Base-by-base conservation (phyloP, 768 basidiomycete genomes). In the Tephrocybe sp. region DNA sequence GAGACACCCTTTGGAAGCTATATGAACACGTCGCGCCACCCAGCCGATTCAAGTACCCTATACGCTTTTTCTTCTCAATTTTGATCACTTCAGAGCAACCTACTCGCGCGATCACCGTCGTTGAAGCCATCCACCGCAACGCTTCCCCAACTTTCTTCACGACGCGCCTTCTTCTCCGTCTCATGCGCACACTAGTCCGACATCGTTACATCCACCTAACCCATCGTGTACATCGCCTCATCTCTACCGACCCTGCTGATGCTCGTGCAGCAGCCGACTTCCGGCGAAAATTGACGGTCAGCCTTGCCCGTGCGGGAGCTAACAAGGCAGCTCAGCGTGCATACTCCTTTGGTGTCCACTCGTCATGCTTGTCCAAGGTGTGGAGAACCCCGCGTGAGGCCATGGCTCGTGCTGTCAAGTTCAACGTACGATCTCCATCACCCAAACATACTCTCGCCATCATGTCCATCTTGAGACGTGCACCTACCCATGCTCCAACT, bases 21-120 rank as follows among this genome's bases (percentile, higher is more conserved):
- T 83, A 78, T 50, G 38, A 54, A 8, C 60, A 59, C 3, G 63
- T 58, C 3, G 56, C 57, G 15, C 76, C 77, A 0, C 62, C 69
- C 0, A 30, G 32, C 6, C 50, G 56, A 7, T 51, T 63, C 53
- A 77, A 76, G 48, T 73, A 75, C 56, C 75, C 74, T n/a, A 60
- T 84, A 28, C 73, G 78, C 10, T 76, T 73, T 45, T 69, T 79
- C 23, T 64, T 83, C 50, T 60, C 60, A 24, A 62, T 74, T 48
- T 58, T 78, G 66, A 62, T 75, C 15, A 49, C 65, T 21, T 69
- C 73, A 3, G 68, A 64, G 10, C 68, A 74, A 38, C 65, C 75
- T 8, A 55, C 59, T 0, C 59, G 65, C 18, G 69, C 76, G 8
- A 56, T 78, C 1, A 54, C 65, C 36, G 56, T 82, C 21, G 64